These are phyloP conservation scores for Rhodotorula toruloides DNA, from an alignment of 768 basidiomycete species.

Conservation along the genomic window DNA sequence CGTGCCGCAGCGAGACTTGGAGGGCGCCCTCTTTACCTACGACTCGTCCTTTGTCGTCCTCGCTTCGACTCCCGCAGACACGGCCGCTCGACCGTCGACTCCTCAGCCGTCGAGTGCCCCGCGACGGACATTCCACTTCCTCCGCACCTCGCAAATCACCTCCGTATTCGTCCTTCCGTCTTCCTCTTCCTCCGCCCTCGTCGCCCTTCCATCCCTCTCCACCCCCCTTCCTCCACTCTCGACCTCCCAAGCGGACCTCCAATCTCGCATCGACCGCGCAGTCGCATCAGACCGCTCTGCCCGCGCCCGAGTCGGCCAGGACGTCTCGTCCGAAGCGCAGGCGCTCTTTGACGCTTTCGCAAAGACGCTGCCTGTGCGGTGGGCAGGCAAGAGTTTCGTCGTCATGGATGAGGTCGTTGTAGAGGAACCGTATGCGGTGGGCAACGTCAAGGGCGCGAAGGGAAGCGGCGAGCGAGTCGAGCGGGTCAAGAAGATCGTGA, in stretches of 20 bases:
- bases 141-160: constrained; percentile 30
- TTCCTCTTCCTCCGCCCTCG: constrained; percentile 1
- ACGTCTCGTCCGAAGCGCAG: constrained; percentile 23
- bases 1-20: background rate
- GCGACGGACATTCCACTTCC: constrained; percentile 13
- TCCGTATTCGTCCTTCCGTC: constrained; percentile 16
- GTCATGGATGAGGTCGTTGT: constrained; percentile 41
- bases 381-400: constrained; percentile 29
- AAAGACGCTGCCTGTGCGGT: constrained; percentile 36
- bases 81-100: background rate
- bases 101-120: background rate
- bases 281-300: background rate
- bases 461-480: constrained; percentile 20
- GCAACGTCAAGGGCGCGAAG: constrained; percentile 26
- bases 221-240: constrained; percentile 5
- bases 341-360: constrained; percentile 33
- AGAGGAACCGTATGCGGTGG: constrained; percentile 19
- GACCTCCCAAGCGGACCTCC: background rate
- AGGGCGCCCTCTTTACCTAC: constrained; percentile 27
- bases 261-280: constrained; percentile 4
- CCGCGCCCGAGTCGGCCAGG: constrained; percentile 13
- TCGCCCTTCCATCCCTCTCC: background rate
- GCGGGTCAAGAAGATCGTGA: constrained; percentile 23
- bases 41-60: constrained; percentile 29
- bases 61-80: background rate